Percentiles rank a stretch among this genome's conserved stretches.
These are phyloP conservation scores for Oenanthe javanica DNA, from an alignment of 140 eudicot species.

Conservation along the genomic window DNA sequence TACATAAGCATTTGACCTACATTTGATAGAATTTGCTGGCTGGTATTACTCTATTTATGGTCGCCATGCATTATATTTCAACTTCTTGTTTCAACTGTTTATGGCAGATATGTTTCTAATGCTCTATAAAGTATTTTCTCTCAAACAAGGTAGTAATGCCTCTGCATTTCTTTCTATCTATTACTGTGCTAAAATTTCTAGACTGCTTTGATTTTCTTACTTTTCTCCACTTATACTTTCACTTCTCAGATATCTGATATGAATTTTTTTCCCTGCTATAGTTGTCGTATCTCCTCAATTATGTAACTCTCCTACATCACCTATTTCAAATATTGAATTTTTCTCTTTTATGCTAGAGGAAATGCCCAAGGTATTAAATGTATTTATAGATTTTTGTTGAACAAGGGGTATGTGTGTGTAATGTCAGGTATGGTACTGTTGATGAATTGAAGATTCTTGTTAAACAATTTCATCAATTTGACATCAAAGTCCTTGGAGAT, in stretches of 20 bases:
- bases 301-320: neutral
- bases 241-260: neutral
- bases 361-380: neutral
- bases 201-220: neutral
- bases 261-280: neutral
- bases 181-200: neutral
- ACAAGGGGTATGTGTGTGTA: neutral
- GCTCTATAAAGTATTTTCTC: neutral
- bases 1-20: neutral
- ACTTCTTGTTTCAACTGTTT: neutral
- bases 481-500: conserved; percentile 81
- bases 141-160: neutral
- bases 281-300: neutral
- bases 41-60: neutral
- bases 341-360: neutral
- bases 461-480: conserved; percentile 66
- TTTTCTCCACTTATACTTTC: neutral
- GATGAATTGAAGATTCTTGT: conserved; percentile 70
- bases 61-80: neutral
- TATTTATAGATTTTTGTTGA: neutral
- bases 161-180: neutral
- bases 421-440: conserved; percentile 64
- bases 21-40: neutral
- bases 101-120: neutral
- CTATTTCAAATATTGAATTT: neutral